Evolutionary conservation across 2,329 filamentous ascomycete genomes (phyloP).

Genomic region (Neonectria sp.): DNA sequence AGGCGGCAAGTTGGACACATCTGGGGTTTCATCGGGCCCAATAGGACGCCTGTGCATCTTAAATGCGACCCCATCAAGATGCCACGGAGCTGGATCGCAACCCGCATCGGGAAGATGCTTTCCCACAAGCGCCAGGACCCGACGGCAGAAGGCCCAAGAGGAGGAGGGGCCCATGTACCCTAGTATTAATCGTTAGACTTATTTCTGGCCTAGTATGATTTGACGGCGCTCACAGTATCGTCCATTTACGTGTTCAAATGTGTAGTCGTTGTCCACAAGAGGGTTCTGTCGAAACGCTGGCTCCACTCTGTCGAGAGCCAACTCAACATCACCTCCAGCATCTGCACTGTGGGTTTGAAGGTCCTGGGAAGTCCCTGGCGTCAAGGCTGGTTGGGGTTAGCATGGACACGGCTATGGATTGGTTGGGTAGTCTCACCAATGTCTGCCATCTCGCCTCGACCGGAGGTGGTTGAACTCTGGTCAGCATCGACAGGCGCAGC

Average conservation of each 20-base stretch:
- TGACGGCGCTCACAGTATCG: slow-evolving; percentile 33
- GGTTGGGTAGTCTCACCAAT: neutral
- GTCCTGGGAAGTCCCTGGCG: slow-evolving; percentile 22
- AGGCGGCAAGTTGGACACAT: slow-evolving; percentile 40
- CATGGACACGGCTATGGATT: neutral
- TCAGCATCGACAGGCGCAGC: slow-evolving; percentile 1
- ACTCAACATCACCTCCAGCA: slow-evolving; percentile 16
- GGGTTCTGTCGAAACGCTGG: slow-evolving; percentile 45
- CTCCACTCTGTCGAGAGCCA: slow-evolving; percentile 35
- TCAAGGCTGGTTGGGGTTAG: slow-evolving; percentile 4
- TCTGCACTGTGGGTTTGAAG: slow-evolving; percentile 19
- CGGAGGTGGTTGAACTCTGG: neutral
- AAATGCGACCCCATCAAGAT: slow-evolving; percentile 46
- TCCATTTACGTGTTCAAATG: slow-evolving; percentile 41
- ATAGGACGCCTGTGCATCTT: slow-evolving; percentile 40
- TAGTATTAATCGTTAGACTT: neutral
- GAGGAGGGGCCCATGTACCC: slow-evolving; percentile 49
- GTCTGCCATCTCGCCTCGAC: slow-evolving; percentile 9
- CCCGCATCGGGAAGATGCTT: slow-evolving; percentile 44
- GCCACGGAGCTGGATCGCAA: slow-evolving; percentile 43
- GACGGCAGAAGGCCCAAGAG: slow-evolving; percentile 46
- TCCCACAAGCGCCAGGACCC: slow-evolving; percentile 42
- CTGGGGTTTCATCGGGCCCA: slow-evolving; percentile 40
- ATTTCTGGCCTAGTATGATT: accelerated
- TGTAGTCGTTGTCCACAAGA: slow-evolving; percentile 44